Percentiles rank a stretch among this genome's conserved stretches.
Conservation (phyloP, 805 yeast genomes). For the Ogataea pilisensis region DNA sequence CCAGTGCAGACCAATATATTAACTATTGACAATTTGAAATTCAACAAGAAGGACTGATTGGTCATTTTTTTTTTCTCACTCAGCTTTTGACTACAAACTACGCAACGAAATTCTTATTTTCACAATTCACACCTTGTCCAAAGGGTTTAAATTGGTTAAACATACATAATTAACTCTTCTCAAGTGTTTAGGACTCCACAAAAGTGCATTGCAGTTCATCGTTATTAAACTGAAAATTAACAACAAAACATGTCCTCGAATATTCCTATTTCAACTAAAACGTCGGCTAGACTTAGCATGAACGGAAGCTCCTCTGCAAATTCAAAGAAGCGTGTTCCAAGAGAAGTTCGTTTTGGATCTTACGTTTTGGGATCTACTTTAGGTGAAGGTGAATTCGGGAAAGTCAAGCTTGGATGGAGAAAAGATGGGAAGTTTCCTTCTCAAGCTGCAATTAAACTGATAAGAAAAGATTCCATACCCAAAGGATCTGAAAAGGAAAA, state of each 20-base stretch:
- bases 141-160: too few relatives aligned
- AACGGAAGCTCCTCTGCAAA: slow-evolving; percentile 12
- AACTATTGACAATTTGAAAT: neutral
- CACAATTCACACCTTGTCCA: too few relatives aligned
- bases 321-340: slow-evolving; percentile 36
- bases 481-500: slow-evolving; percentile 81
- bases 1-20: neutral
- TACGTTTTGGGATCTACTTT: slow-evolving; percentile 88
- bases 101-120: too few relatives aligned
- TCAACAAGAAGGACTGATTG: neutral
- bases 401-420: slow-evolving; percentile 95
- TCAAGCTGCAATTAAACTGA: slow-evolving; percentile 91
- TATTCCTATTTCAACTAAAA: slow-evolving; percentile 6
- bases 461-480: slow-evolving; percentile 83
- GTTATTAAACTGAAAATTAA: too few relatives aligned
- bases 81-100: too few relatives aligned
- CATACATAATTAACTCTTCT: too few relatives aligned
- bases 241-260: slow-evolving; percentile 6
- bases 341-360: slow-evolving; percentile 83
- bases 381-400: slow-evolving; percentile 98
- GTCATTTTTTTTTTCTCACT: neutral
- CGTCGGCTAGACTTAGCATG: slow-evolving; percentile 18
- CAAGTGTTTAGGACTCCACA: too few relatives aligned
- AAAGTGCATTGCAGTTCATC: too few relatives aligned
- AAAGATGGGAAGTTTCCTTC: slow-evolving; percentile 73